These are phyloP conservation scores for Teratosphaeria zuluensis DNA, from an alignment of 2,329 filamentous ascomycete genomes.

Conservation along the genomic window DNA sequence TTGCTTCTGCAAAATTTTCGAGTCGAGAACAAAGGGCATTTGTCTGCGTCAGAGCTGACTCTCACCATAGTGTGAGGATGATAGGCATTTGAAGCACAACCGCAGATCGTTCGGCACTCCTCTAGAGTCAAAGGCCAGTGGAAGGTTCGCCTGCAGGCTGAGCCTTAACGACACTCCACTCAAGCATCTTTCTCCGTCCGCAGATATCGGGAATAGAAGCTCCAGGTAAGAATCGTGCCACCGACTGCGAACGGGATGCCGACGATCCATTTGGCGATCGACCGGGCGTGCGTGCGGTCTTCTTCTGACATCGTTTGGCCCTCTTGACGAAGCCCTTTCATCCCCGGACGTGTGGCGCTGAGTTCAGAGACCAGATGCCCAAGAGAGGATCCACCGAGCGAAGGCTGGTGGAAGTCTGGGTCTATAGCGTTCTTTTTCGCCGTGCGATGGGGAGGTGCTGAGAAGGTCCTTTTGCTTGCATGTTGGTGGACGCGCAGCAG, in stretches of 20 bases:
- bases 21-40: no score
- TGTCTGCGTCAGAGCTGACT: no score
- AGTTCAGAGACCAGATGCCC: conserved; percentile 21
- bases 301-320: conserved; percentile 20
- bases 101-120: no score
- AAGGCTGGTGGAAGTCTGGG: conserved; percentile 14
- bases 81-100: no score
- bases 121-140: no score
- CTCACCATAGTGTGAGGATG: no score
- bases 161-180: neutral
- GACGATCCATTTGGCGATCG: conserved; percentile 12
- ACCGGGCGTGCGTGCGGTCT: conserved; percentile 13
- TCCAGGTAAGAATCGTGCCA: neutral
- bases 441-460: neutral
- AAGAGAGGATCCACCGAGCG: conserved; percentile 18
- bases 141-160: no score
- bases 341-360: conserved; percentile 19
- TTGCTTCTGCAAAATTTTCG: no score
- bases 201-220: neutral
- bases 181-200: neutral
- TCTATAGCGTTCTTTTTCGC: neutral
- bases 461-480: neutral
- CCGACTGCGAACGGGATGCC: conserved; percentile 12
- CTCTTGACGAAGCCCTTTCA: conserved; percentile 16
- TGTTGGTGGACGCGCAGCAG: neutral